These are phyloP conservation scores for Lactifluus echinatus DNA, from an alignment of 768 basidiomycete genomes.

Conservation along the genomic window DNA sequence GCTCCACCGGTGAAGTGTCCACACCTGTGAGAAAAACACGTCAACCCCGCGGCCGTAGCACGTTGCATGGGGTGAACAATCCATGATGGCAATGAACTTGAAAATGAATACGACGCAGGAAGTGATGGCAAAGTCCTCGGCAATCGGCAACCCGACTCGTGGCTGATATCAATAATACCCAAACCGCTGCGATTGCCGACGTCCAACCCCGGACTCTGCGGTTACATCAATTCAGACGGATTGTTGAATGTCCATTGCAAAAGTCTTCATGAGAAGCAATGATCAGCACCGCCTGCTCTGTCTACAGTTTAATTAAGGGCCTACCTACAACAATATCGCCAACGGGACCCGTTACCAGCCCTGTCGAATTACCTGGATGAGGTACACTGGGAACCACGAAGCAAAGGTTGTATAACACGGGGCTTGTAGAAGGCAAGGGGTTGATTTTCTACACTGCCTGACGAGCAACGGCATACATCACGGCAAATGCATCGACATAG, in stretches of 20 bases:
- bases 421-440: slow-evolving; percentile 2
- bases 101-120: not conserved
- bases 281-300: not conserved
- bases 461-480: not conserved
- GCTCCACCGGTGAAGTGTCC: not conserved
- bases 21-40: not conserved
- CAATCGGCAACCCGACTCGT: not conserved
- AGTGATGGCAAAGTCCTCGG: slow-evolving; percentile 2
- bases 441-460: not conserved
- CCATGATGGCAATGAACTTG: not conserved
- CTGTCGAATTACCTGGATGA: not conserved
- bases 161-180: not conserved
- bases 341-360: not conserved
- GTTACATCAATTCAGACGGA: not conserved
- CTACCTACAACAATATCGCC: not conserved
- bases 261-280: not conserved
- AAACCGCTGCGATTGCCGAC: not conserved
- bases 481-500: no score
- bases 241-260: not conserved
- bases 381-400: not conserved
- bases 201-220: no score
- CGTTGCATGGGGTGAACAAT: not conserved
- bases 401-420: not conserved
- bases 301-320: slow-evolving; percentile 11
- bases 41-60: slow-evolving; percentile 6